Percentiles rank a stretch among this genome's conserved stretches.
Conservation (phyloP, 169 alveolate genomes). For the Neospora caninum region DNA sequence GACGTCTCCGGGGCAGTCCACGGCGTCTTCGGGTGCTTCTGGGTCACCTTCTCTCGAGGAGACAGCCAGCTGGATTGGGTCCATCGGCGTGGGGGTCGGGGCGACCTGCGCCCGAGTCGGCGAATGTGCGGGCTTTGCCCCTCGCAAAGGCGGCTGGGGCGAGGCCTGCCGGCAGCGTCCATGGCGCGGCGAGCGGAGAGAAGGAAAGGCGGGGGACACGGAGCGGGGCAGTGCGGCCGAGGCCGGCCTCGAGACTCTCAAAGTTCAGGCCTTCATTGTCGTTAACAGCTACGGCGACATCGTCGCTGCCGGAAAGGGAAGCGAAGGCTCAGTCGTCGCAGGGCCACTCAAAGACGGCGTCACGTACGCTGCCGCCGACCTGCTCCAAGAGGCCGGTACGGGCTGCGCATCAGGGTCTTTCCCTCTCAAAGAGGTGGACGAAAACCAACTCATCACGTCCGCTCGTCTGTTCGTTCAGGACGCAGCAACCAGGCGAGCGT, state of each 20-base stretch:
- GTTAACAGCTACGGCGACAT: constrained; percentile 24
- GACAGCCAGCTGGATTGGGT: neutral
- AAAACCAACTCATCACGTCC: too few species aligned
- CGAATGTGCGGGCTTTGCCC: neutral
- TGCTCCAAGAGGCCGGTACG: neutral
- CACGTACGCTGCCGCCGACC: neutral
- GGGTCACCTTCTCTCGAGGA: too few species aligned
- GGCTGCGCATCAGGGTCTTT: neutral
- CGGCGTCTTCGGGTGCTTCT: too few species aligned
- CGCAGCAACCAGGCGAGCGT: too few species aligned
- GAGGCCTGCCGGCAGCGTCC: constrained; percentile 4
- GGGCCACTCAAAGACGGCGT: neutral
- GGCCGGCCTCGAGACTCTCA: neutral
- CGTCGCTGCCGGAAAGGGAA: neutral
- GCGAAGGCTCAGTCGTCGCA: neutral
- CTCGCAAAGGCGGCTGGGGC: constrained; percentile 27
- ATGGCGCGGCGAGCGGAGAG: neutral
- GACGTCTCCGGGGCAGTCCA: too few species aligned
- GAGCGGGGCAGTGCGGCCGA: neutral
- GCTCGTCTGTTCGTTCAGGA: too few species aligned
- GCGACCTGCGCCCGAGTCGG: neutral
- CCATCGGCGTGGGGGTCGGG: neutral
- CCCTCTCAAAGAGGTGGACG: too few species aligned
- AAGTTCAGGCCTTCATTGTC: neutral
- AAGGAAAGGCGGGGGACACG: neutral